Conservation (phyloP, 176 grass and related monocot species). For the Triticum turgidum region DNA sequence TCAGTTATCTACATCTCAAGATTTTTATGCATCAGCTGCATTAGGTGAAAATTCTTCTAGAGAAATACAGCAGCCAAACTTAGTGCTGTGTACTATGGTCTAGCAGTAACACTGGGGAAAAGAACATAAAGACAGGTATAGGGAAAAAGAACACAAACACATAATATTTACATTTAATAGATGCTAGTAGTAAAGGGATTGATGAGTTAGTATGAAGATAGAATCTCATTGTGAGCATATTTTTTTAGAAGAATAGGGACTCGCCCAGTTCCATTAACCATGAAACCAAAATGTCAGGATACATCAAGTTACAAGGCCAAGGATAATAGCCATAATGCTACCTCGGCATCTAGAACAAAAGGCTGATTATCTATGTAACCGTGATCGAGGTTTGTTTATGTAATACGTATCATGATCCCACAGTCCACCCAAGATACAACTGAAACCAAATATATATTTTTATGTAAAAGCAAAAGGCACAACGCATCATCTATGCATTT, state of each 20-base stretch:
- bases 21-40: background rate
- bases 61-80: background rate
- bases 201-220: conserved; percentile 14
- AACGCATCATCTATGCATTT: background rate
- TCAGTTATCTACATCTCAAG: background rate
- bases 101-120: background rate
- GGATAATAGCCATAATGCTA: too few relatives aligned
- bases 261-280: too few relatives aligned
- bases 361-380: too few relatives aligned
- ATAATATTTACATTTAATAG: background rate
- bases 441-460: background rate
- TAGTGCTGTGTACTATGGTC: background rate
- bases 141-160: background rate
- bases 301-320: too few relatives aligned
- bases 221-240: background rate
- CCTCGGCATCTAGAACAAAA: too few relatives aligned
- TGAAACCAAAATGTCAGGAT: too few relatives aligned
- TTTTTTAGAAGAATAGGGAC: too few relatives aligned
- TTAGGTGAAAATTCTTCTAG: background rate
- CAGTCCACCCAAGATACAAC: background rate
- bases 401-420: background rate
- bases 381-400: background rate
- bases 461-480: background rate
- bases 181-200: background rate
- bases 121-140: background rate